These are phyloP conservation scores for Darksidea phi DNA, from an alignment of 495 filamentous ascomycete genomes.

Conservation along the genomic window DNA sequence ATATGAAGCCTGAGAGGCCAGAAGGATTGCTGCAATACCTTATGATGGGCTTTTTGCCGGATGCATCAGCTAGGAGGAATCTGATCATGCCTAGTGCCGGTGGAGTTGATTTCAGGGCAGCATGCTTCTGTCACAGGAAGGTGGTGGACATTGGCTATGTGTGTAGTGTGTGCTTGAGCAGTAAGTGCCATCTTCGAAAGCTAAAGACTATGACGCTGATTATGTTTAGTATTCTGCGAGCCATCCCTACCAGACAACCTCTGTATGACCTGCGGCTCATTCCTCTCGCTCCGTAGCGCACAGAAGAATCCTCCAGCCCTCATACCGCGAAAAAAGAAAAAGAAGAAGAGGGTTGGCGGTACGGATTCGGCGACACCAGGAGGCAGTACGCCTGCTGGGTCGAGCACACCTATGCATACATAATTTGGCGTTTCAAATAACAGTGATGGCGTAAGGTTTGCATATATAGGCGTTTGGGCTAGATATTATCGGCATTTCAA, in stretches of 20 bases:
- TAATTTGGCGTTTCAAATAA: not conserved
- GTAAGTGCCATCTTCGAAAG: conserved; percentile 43
- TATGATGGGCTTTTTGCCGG: conserved; percentile 90
- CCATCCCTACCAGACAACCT: conserved; percentile 47
- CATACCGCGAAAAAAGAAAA: conserved; percentile 71
- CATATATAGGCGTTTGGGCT: too few relatives aligned
- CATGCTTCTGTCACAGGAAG: conserved; percentile 91
- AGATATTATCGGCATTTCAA: not conserved
- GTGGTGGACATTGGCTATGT: conserved; percentile 93
- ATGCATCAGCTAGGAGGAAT: conserved; percentile 62
- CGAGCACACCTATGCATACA: conserved; percentile 26
- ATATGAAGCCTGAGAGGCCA: conserved; percentile 68
- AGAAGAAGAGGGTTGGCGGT: conserved; percentile 59
- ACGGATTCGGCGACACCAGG: conserved; percentile 29
- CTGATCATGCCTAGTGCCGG: conserved; percentile 77
- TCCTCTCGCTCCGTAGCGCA: conserved; percentile 72
- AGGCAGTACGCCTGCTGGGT: conserved; percentile 18
- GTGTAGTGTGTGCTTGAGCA: conserved; percentile 93
- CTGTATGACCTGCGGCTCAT: conserved; percentile 89
- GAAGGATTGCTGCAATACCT: conserved; percentile 80
- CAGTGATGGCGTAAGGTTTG: not conserved
- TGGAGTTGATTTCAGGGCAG: conserved; percentile 90
- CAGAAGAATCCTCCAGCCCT: conserved; percentile 68
- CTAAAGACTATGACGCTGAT: not conserved
- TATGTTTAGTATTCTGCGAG: conserved; percentile 29